Percentiles rank a stretch among this genome's conserved stretches.
phyloP scores from a whole-genome alignment of 2,329 filamentous ascomycete species.

The Aureobasidium pullulans region DNA sequence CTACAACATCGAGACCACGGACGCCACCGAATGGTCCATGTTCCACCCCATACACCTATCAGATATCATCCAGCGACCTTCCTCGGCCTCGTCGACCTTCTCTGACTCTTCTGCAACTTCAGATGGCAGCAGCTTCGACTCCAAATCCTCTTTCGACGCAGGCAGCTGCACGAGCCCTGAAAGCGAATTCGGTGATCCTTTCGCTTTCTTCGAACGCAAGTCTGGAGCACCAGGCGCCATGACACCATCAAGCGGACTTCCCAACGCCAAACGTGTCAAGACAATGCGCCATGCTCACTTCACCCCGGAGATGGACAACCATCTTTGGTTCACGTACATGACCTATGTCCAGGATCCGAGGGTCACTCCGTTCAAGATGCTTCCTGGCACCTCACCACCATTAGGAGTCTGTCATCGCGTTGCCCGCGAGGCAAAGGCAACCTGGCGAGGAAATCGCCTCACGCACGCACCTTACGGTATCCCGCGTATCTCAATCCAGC shows the following conservation, averaged over 20 bases:
- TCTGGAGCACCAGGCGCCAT: conserved; percentile 20
- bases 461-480: conserved; percentile 22
- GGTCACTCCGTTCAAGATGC: conserved; percentile 60
- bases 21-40: conserved; percentile 11
- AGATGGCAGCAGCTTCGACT: conserved; percentile 49
- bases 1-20: background rate
- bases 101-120: conserved; percentile 59
- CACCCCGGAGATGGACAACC: conserved; percentile 58
- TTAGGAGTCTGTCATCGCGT: conserved; percentile 58
- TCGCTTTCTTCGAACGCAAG: conserved; percentile 30
- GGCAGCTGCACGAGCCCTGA: conserved; percentile 56
- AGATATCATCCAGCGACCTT: conserved; percentile 43
- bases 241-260: conserved; percentile 21
- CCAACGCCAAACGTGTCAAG: conserved; percentile 36
- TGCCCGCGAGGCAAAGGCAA: conserved; percentile 53
- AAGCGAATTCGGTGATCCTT: conserved; percentile 51
- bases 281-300: conserved; percentile 39
- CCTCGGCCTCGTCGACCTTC: conserved; percentile 50
- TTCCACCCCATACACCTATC: conserved; percentile 29
- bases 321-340: conserved; percentile 60
- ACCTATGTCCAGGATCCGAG: conserved; percentile 58
- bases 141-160: conserved; percentile 46
- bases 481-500: conserved; percentile 18
- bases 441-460: conserved; percentile 46
- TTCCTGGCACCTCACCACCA: conserved; percentile 56